Evolutionary conservation across 768 basidiomycete genomes (phyloP), one percentile per base, ranked within the genome.

Genomic region (Lactifluus hygrophoroides): DNA sequence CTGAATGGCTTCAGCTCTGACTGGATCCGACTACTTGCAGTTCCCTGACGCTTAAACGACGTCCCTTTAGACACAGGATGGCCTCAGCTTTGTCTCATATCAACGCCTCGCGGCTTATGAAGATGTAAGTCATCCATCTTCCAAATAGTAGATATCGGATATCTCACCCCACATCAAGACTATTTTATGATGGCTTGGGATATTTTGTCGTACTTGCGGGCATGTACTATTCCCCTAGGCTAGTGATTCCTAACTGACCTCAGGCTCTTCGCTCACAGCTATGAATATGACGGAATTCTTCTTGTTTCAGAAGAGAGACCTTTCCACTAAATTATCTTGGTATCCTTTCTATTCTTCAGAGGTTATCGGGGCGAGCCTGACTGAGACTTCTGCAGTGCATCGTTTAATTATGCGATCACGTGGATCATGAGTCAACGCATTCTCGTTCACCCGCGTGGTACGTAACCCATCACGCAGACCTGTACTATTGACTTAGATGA

Each of bases 181-280:
- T 86, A 80, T 70, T 87, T 3, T 81, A 80, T 55, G 83, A 86
- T 61, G 85, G 85, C 23, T 69, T 86, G 19, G 78, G 80, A 21
- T 86, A 84, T 66, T 82, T 86, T 57, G 60, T 83, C 34, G 73
- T 72, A 3, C 69, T 86, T 42, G 81, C 83, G 56, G 72, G 66
- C 77, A 53, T 21, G 65, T 55, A 16, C 3, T 8, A 4, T 21
- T n/a, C n/a, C 27, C 13, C 17, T 21, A 25, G n/a, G 10, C 14
- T 25, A n/a, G n/a, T 25, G 3, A 17, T 51, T 52, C 46, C 30
- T 25, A 28, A 5, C 38, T 50, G 34, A 19, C 38, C 11, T n/a
- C n/a, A n/a, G n/a, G n/a, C n/a, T 14, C 42, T 21, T 43, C 32
- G 28, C 9, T 14, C 8, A 17, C 37, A 70, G 69, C 28, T 16